Evolutionary conservation across 106 monocot species (phyloP).

Genomic region (Triglochin maritima): DNA sequence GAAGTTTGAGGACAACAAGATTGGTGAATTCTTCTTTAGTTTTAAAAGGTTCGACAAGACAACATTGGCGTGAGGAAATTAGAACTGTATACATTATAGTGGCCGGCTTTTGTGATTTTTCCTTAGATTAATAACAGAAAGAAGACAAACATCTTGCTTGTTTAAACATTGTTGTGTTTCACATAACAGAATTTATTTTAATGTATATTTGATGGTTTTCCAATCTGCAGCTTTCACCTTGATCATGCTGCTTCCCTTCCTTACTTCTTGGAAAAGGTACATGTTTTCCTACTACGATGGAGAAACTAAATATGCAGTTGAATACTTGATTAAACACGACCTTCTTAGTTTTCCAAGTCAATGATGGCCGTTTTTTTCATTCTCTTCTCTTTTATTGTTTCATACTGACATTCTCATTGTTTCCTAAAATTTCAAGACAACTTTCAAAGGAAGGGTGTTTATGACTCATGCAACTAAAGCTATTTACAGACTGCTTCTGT

Average conservation of each 20-base stretch:
- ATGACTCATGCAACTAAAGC: constrained; percentile 99
- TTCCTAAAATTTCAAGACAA: constrained; percentile 40
- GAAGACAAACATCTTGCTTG: too few species aligned
- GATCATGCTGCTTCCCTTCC: constrained; percentile 98
- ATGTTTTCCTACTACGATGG: neutral
- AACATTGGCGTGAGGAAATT: too few species aligned
- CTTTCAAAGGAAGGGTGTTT: constrained; percentile 79
- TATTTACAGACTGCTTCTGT: constrained; percentile 73
- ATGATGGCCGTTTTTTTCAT: neutral
- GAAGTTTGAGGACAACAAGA: too few species aligned
- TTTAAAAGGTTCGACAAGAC: too few species aligned
- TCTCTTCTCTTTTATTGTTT: neutral
- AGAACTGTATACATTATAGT: too few species aligned
- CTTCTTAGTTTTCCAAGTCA: neutral
- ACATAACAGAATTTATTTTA: too few species aligned
- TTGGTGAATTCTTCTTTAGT: too few species aligned
- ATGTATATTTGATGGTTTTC: neutral
- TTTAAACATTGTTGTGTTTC: too few species aligned
- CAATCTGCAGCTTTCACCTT: constrained; percentile 72
- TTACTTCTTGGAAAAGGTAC: constrained; percentile 95
- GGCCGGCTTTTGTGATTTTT: too few species aligned
- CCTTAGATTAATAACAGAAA: too few species aligned
- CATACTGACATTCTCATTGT: neutral
- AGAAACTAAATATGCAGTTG: neutral
- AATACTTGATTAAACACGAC: neutral